These are phyloP conservation scores for Sparassis latifolia DNA, from an alignment of 1,284 basidiomycete species.

Conservation along the genomic window DNA sequence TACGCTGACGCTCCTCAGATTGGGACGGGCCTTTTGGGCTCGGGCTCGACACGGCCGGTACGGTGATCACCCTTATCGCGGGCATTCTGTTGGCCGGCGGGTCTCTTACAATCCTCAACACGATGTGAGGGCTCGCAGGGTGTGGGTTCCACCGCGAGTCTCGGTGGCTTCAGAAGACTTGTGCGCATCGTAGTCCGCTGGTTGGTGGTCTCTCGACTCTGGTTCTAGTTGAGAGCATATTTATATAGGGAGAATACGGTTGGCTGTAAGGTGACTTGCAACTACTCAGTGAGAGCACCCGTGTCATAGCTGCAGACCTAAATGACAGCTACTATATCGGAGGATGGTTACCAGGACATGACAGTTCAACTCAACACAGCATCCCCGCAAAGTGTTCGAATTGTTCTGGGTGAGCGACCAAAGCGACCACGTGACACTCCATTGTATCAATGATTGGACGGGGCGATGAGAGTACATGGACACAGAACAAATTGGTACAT, in stretches of 20 bases:
- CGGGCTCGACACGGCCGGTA: constrained; percentile 34
- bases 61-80: constrained; percentile 40
- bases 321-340: too few species aligned
- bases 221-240: too few species aligned
- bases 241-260: neutral
- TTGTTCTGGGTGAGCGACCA: too few species aligned
- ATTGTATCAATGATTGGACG: constrained; percentile 4
- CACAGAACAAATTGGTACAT: constrained; percentile 7
- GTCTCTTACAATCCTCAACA: constrained; percentile 43
- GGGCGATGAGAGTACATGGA: neutral
- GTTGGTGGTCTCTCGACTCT: too few species aligned
- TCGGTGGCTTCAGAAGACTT: neutral
- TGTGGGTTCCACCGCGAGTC: neutral
- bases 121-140: constrained; percentile 28
- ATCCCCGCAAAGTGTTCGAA: too few species aligned
- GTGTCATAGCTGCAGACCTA: too few species aligned
- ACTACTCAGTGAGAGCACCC: too few species aligned
- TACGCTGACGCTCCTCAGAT: constrained; percentile 31
- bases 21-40: constrained; percentile 57
- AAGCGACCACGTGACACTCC: neutral
- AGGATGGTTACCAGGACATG: too few species aligned
- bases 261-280: neutral
- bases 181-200: too few species aligned
- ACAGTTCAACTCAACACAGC: too few species aligned
- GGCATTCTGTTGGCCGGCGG: constrained; percentile 40